Evolutionary conservation across 2,329 filamentous ascomycete genomes (phyloP), one percentile per base, ranked within the genome.

Genomic region (Talaromyces sp.): DNA sequence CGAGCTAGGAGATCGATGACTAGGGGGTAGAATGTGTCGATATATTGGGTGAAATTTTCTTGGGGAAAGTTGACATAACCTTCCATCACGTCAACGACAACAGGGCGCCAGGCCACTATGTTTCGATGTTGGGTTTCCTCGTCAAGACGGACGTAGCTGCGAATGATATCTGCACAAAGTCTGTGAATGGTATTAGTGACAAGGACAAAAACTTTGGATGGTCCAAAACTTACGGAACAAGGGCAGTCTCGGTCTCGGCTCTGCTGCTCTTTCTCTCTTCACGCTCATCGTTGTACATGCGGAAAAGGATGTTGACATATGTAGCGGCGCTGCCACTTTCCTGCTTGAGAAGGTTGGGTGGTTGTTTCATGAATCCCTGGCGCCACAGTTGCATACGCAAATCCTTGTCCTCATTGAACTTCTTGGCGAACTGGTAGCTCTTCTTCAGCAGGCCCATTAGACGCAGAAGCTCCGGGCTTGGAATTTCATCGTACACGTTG

Each of bases 291-390:
- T 92, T 90, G 78, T 97, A 99, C 95, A 99, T 99, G 59, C 95
- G 86, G 80, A 99, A 92, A 33, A 99, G 82, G 69, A 99, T 99
- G 67, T 90, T 90, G 41, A 99, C 92, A 76, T 99, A 99, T 1
- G 96, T 97, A 2, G 92, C 91, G 0, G 95, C 95, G 63, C 90
- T 91, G 47, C 95, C 94, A 67, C 88, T 92, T 80, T 99, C 95
- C 77, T 99, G 95, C 81, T 99, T 99, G 35, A 99, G 85, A 13
- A 99, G 84, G 73, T 99, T 99, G 2, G 95, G 95, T 17, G 95
- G 94, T 75, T 99, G 95, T 80, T 96, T 97, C 95, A 99, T 99
- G 84, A 99, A 99, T 0, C 96, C 95, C 77, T 99, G 95, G 60
- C 93, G 86, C 92, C 96, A 99, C 19, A 99, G 84, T 19, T 92